These are phyloP conservation scores for Zygosaccharomyces siamensis DNA, from an alignment of 805 yeast species.

Conservation along the genomic window DNA sequence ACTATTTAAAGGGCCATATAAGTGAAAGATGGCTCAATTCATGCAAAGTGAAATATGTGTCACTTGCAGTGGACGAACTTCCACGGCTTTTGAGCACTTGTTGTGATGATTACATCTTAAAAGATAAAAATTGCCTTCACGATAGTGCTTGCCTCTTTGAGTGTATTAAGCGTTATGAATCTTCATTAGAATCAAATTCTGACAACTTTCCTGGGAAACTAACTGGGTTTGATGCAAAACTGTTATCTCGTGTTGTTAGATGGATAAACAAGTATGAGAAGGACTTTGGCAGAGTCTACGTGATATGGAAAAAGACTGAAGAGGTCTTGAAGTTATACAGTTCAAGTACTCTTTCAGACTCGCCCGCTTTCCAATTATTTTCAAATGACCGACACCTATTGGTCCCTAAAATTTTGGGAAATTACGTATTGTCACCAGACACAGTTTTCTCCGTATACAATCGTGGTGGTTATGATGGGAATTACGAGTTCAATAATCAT, in stretches of 20 bases:
- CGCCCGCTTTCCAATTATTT: neutral
- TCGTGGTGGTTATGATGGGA: neutral
- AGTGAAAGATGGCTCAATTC: neutral
- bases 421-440: neutral
- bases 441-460: neutral
- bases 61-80: neutral
- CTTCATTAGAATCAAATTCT: too few relatives aligned
- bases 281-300: conserved; percentile 1
- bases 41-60: neutral
- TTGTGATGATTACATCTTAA: conserved; percentile 5
- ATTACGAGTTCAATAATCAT: neutral
- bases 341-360: neutral
- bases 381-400: neutral
- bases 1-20: conserved; percentile 4
- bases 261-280: conserved; percentile 2
- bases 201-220: neutral
- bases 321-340: neutral
- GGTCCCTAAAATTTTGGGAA: neutral
- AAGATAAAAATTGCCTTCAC: neutral
- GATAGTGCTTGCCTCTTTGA: conserved; percentile 1
- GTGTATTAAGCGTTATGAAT: neutral
- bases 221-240: neutral
- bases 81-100: neutral
- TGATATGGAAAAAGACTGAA: conserved; percentile 6
- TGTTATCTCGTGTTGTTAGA: neutral